These are phyloP conservation scores for Fusarium oxysporum DNA, from an alignment of 2,329 filamentous ascomycete species.

Conservation along the genomic window DNA sequence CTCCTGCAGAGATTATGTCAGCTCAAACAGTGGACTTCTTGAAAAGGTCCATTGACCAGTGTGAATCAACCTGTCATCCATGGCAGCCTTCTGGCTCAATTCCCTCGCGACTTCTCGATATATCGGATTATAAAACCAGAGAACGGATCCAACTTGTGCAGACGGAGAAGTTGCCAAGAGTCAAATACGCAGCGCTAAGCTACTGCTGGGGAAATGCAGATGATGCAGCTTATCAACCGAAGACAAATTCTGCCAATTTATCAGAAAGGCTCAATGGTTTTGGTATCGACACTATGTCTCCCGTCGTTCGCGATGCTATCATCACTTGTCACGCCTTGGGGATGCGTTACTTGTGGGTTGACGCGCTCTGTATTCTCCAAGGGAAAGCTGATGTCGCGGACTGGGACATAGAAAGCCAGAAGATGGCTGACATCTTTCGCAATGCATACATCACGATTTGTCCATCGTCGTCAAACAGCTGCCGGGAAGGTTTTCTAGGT, in stretches of 20 bases:
- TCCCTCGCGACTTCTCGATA: background rate
- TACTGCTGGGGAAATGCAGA: background rate
- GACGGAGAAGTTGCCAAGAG: background rate
- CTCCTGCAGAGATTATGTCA: background rate
- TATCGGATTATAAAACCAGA: accelerated
- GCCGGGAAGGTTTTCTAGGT: background rate
- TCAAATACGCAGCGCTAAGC: background rate
- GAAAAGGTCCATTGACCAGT: background rate
- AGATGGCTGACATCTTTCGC: background rate
- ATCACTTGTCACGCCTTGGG: background rate
- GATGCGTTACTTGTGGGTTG: background rate
- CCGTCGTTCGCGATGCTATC: background rate
- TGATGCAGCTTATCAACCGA: background rate
- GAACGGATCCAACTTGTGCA: background rate
- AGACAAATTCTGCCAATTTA: background rate
- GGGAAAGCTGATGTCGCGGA: background rate
- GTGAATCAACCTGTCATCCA: background rate
- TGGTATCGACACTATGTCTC: background rate
- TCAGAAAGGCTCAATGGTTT: background rate
- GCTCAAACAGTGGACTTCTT: background rate
- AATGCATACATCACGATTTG: background rate
- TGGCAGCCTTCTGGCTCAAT: background rate
- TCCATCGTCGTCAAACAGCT: background rate
- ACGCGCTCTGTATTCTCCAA: background rate
- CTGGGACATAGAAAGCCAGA: background rate